Conservation (phyloP, 2,329 filamentous ascomycete genomes). For the Penicillium sp. region DNA sequence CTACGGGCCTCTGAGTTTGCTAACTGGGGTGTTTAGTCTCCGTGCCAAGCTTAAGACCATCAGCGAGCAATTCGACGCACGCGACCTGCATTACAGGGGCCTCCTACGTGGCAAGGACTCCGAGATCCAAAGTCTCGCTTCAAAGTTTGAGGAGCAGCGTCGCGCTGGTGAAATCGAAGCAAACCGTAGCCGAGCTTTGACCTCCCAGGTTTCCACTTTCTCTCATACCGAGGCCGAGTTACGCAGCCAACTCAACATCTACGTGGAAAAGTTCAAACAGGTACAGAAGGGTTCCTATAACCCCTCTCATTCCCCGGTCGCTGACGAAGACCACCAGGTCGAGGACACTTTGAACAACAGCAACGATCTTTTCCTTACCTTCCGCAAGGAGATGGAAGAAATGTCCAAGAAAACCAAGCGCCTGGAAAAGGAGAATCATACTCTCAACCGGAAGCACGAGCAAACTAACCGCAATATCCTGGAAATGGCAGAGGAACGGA, state of each 20-base stretch:
- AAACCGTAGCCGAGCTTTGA: conserved; percentile 71
- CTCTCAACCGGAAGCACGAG: conserved; percentile 83
- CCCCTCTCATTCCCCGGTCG: conserved; percentile 23
- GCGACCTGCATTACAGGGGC: conserved; percentile 87
- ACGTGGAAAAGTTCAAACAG: conserved; percentile 99
- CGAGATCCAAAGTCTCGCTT: conserved; percentile 85
- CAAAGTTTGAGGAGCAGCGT: conserved; percentile 79
- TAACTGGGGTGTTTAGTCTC: conserved; percentile 34
- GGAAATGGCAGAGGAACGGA: conserved; percentile 91
- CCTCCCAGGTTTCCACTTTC: conserved; percentile 85
- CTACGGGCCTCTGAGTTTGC: not conserved
- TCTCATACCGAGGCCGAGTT: conserved; percentile 92
- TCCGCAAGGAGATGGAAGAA: conserved; percentile 98
- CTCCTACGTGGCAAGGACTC: conserved; percentile 88
- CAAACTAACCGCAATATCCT: conserved; percentile 89
- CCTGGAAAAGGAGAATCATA: conserved; percentile 90
- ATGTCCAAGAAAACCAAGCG: conserved; percentile 99
- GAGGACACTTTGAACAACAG: conserved; percentile 98
- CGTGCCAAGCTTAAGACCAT: conserved; percentile 79
- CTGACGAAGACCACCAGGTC: conserved; percentile 59
- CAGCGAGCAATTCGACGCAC: conserved; percentile 90
- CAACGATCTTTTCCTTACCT: conserved; percentile 93
- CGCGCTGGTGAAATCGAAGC: conserved; percentile 77
- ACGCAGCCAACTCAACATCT: conserved; percentile 90
- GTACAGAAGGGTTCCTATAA: conserved; percentile 46